Percentiles rank a stretch among this genome's conserved stretches.
phyloP scores from a whole-genome alignment of 179 eudicot genomes.

The Beta macrorhiza region DNA sequence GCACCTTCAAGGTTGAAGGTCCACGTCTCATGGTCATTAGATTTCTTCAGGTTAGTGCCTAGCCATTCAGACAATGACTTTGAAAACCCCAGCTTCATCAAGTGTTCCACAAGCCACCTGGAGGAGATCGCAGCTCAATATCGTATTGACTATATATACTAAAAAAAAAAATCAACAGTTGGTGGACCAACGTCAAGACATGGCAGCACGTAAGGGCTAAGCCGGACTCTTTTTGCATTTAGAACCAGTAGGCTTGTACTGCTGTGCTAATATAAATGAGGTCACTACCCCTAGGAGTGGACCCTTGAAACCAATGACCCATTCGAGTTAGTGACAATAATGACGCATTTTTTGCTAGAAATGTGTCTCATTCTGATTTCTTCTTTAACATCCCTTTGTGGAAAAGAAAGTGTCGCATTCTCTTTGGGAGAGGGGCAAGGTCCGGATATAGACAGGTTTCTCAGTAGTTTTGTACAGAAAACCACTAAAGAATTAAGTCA shows the following conservation, averaged over 20 bases:
- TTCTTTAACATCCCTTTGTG: background rate
- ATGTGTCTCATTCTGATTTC: background rate
- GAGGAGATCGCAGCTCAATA: conserved; percentile 8
- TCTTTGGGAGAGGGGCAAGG: background rate
- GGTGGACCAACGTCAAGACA: background rate
- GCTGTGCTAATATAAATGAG: background rate
- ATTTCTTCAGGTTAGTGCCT: conserved; percentile 77
- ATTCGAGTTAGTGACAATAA: background rate
- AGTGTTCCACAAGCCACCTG: conserved; percentile 95
- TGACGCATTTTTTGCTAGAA: too few species aligned
- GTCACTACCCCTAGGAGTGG: too few species aligned
- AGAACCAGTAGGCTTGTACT: background rate
- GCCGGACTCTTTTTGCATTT: background rate
- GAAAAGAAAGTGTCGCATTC: background rate
- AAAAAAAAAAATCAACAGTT: background rate
- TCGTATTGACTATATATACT: background rate
- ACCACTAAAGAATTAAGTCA: background rate
- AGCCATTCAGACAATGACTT: conserved; percentile 88
- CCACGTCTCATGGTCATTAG: conserved; percentile 74
- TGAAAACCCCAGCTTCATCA: conserved; percentile 83
- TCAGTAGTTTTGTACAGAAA: background rate
- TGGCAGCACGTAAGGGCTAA: background rate
- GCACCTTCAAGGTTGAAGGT: conserved; percentile 92
- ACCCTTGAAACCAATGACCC: background rate
- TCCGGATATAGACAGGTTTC: background rate